A percentile compares a stretch with the other conserved stretches of the same genome.
These are phyloP conservation scores for Rhododendron griersonianum DNA, from an alignment of 148 eudicot genomes.

Conservation along the genomic window DNA sequence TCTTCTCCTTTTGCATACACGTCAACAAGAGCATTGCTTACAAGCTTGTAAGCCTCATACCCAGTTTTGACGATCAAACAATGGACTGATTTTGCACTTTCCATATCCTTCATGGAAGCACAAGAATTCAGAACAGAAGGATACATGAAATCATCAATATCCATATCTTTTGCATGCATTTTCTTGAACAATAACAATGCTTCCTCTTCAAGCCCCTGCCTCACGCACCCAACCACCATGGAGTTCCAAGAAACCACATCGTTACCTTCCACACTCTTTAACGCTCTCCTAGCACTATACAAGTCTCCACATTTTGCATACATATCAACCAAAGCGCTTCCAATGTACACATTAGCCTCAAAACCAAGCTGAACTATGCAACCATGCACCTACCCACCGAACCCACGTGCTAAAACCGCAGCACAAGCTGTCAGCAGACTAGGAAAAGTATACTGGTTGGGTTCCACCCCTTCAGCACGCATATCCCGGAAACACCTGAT, in stretches of 20 bases:
- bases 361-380: conserved; percentile 51
- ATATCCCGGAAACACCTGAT: conserved; percentile 49
- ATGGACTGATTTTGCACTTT: conserved; percentile 47
- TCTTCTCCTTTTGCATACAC: conserved; percentile 65
- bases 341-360: conserved; percentile 45
- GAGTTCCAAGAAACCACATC: conserved; percentile 72
- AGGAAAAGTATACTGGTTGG: conserved; percentile 74
- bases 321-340: conserved; percentile 74
- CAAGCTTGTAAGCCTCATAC: conserved; percentile 40
- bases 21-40: conserved; percentile 77
- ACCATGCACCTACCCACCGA: conserved; percentile 65
- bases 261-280: conserved; percentile 37
- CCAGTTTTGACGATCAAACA: conserved; percentile 63
- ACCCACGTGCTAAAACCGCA: conserved; percentile 23
- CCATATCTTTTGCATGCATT: conserved; percentile 52
- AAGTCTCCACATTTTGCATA: conserved; percentile 68
- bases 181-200: conserved; percentile 52
- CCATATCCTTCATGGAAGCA: conserved; percentile 35
- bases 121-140: conserved; percentile 65
- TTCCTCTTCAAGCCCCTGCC: conserved; percentile 51
- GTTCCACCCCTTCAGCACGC: conserved; percentile 51
- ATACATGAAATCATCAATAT: conserved; percentile 60
- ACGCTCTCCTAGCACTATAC: conserved; percentile 39
- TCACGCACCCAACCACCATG: conserved; percentile 59
- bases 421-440: conserved; percentile 59